Evolutionary conservation across 805 yeast species (phyloP), one percentile per base, ranked within the genome.

Genomic region (Cephaloascus albidus): DNA sequence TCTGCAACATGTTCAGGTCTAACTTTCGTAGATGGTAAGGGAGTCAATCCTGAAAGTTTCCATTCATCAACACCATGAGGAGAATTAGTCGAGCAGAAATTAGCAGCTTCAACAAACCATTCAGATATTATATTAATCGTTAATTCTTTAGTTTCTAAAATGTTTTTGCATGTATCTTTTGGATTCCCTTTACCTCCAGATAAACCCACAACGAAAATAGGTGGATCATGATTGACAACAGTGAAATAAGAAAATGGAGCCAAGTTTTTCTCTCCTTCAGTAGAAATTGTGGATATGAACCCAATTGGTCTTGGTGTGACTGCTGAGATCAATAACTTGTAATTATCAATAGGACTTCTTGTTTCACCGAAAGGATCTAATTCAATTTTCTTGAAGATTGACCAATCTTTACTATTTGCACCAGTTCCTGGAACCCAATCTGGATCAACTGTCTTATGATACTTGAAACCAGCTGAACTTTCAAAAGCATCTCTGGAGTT

Each of bases 71-170:
- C 61, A 3, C 59, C 73, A 0, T 50, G 35, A 3, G 83, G 83
- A 1, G 77, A 65, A 44, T 65, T 55, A 20, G 60, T 62, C 16
- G 70, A 55, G 10, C 74, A 54, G 42, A 57, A 68, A 49, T 79
- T 77, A 6, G 83, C 81, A 18, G 83, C 84, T 43, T 78, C 84
- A 20, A 70, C 55, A 45, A 76, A 74, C 82, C 81, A 78, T 53
- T 79, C 85, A 38, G 76, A 63, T 34, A 78, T 65, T 36, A 78
- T 63, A 50, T 70, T 78, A 47, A 78, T 65, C 16, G 80, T 72
- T 38, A 69, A 63, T 48, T 78, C 85, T 3, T 55, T 59, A 2
- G 78, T 74, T 18, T 68, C 75, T 18, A 72, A 48, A 15, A 78
- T 49, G 48, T 77, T 77, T 6, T 43, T 45, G 39, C 61, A 56